A percentile compares a stretch with the other conserved stretches of the same genome.
These are phyloP conservation scores for Adansonia digitata DNA, from an alignment of 345 rosid genomes.

Conservation along the genomic window DNA sequence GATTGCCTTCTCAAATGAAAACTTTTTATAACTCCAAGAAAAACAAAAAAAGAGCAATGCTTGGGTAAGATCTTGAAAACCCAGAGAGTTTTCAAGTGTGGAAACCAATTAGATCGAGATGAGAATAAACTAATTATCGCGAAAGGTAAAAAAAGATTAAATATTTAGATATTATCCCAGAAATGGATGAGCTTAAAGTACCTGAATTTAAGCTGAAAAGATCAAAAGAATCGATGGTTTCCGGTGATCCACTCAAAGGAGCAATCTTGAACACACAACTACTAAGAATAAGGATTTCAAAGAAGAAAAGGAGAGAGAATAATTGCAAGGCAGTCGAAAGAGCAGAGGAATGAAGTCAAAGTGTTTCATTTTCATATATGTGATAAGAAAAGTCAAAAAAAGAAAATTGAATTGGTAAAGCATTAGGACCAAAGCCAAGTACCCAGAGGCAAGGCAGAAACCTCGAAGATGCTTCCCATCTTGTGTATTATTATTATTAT, in stretches of 20 bases:
- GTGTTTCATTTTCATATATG: background rate
- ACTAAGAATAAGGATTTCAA: background rate
- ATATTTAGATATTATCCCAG: background rate
- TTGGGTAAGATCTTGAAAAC: constrained; percentile 1
- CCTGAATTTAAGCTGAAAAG: constrained; percentile 1
- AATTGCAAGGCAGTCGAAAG: background rate
- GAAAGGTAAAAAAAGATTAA: background rate
- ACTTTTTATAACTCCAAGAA: background rate
- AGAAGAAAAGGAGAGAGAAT: background rate
- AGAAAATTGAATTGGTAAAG: background rate
- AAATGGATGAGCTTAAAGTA: background rate
- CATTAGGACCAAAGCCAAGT: background rate
- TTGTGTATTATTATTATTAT: background rate
- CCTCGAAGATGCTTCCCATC: background rate
- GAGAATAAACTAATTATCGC: background rate
- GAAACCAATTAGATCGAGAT: background rate
- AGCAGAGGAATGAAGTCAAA: background rate
- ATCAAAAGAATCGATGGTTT: background rate
- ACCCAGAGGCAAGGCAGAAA: background rate
- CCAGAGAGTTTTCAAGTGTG: background rate
- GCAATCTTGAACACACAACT: background rate
- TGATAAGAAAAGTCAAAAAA: background rate
- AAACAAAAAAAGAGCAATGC: background rate
- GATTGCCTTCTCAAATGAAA: background rate
- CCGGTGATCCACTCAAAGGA: too few relatives aligned